Conservation (phyloP, 805 yeast genomes). For the Blastobotrys peoriensis region DNA sequence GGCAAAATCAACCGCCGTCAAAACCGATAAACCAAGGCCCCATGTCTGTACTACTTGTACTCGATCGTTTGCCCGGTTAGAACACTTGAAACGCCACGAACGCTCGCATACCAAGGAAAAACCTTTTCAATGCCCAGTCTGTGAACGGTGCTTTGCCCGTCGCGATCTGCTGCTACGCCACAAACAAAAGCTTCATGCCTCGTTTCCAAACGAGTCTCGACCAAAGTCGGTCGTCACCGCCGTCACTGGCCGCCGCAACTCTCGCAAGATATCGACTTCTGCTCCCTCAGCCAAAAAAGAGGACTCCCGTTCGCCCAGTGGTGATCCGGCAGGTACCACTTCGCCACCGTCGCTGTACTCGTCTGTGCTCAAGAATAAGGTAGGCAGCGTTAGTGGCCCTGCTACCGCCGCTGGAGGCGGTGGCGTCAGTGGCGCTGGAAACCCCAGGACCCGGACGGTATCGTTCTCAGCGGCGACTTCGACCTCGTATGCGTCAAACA, state of each 20-base stretch:
- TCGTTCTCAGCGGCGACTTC: constrained; percentile 65
- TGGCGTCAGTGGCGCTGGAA: constrained; percentile 1
- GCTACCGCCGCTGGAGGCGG: too few relatives aligned
- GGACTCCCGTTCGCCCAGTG: neutral
- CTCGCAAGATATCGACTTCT: neutral
- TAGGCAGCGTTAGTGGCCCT: constrained; percentile 2
- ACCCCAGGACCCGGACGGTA: constrained; percentile 19
- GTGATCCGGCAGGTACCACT: constrained; percentile 6
- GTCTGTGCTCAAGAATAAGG: constrained; percentile 12
- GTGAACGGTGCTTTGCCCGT: constrained; percentile 94
- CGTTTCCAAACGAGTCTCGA: constrained; percentile 25
- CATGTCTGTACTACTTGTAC: constrained; percentile 87
- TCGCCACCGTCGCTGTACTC: constrained; percentile 11
- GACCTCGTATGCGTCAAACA: constrained; percentile 49
- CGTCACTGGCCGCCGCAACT: constrained; percentile 1
- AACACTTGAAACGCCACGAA: constrained; percentile 90
- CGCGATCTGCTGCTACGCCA: constrained; percentile 70
- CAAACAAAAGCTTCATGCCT: constrained; percentile 80
- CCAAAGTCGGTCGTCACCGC: constrained; percentile 9
- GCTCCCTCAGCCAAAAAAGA: neutral
- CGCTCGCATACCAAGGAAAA: constrained; percentile 93
- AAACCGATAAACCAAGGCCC: constrained; percentile 92
- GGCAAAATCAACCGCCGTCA: constrained; percentile 72
- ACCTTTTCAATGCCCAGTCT: constrained; percentile 93
- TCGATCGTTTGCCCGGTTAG: constrained; percentile 90